These are phyloP conservation scores for Pyrrhoderma noxium DNA, from an alignment of 1,284 basidiomycete genomes.

Conservation along the genomic window DNA sequence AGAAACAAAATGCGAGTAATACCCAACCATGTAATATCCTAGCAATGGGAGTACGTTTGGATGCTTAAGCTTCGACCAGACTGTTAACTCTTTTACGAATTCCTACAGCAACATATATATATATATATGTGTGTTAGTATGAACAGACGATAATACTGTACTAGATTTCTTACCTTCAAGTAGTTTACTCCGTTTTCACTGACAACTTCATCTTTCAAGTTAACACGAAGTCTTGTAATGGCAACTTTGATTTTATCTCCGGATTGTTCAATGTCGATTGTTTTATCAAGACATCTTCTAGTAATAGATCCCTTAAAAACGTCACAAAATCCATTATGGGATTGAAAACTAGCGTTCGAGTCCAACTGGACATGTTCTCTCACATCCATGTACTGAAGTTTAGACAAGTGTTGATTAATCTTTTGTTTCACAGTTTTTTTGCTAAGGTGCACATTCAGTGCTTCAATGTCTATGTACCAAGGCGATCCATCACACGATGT, in stretches of 20 bases:
- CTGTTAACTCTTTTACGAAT: conserved; percentile 6
- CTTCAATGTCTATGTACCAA: conserved; percentile 3
- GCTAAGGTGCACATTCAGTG: not conserved
- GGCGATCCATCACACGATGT: not conserved
- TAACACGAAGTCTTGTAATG: conserved; percentile 4
- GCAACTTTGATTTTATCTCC: conserved; percentile 5
- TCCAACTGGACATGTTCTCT: too few relatives aligned
- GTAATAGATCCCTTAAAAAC: conserved; percentile 9
- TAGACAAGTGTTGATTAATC: too few relatives aligned
- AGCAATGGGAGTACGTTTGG: conserved; percentile 6
- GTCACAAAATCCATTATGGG: conserved; percentile 14
- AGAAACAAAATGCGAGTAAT: conserved; percentile 11
- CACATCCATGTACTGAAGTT: too few relatives aligned
- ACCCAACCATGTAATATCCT: conserved; percentile 1
- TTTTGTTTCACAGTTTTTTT: too few relatives aligned
- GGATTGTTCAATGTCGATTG: not conserved
- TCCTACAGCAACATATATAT: not conserved
- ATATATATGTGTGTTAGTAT: too few relatives aligned
- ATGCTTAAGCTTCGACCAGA: conserved; percentile 13
- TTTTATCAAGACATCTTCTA: not conserved
- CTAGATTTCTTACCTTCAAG: conserved; percentile 3
- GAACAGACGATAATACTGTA: too few relatives aligned
- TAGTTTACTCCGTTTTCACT: too few relatives aligned
- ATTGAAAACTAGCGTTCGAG: too few relatives aligned
- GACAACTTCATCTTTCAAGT: too few relatives aligned